phyloP scores from a whole-genome alignment of 2,329 filamentous ascomycete genomes.

The Calcarisporium arbuscula region DNA sequence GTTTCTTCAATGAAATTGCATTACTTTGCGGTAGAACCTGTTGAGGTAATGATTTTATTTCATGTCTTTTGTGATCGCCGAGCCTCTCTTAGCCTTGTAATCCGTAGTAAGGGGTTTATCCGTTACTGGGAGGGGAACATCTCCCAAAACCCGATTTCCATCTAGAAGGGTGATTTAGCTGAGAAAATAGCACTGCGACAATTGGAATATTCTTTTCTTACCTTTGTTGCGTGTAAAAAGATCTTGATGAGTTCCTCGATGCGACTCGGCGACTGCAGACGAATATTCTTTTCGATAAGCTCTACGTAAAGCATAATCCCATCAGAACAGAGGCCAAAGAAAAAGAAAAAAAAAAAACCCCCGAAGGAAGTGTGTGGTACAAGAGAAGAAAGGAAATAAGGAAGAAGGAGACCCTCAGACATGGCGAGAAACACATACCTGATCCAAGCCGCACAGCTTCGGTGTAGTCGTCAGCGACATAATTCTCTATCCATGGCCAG shows the following conservation, averaged over 20 bases:
- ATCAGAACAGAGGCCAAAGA: neutral
- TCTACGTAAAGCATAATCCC: constrained; percentile 33
- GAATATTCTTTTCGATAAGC: constrained; percentile 68
- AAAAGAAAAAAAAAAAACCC: neutral
- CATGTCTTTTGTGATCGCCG: neutral
- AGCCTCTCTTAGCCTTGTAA: too few relatives aligned
- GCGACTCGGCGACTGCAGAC: constrained; percentile 64
- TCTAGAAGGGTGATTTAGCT: too few relatives aligned
- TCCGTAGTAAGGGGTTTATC: too few relatives aligned
- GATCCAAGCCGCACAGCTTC: constrained; percentile 64
- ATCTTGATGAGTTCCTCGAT: constrained; percentile 79
- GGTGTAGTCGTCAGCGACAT: constrained; percentile 72
- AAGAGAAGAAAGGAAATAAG: neutral
- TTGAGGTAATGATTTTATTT: neutral
- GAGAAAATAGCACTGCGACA: too few relatives aligned
- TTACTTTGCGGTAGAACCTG: neutral
- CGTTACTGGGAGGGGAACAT: constrained; percentile 38
- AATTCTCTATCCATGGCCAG: constrained; percentile 89
- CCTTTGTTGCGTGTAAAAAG: constrained; percentile 82
- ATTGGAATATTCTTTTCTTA: too few relatives aligned
- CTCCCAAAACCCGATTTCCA: constrained; percentile 51
- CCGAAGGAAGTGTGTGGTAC: too few relatives aligned
- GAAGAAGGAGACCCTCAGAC: too few relatives aligned
- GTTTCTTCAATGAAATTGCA: neutral
- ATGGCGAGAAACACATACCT: constrained; percentile 53